These are phyloP conservation scores for Combretum micranthum DNA, from an alignment of 345 rosid species.

Conservation along the genomic window DNA sequence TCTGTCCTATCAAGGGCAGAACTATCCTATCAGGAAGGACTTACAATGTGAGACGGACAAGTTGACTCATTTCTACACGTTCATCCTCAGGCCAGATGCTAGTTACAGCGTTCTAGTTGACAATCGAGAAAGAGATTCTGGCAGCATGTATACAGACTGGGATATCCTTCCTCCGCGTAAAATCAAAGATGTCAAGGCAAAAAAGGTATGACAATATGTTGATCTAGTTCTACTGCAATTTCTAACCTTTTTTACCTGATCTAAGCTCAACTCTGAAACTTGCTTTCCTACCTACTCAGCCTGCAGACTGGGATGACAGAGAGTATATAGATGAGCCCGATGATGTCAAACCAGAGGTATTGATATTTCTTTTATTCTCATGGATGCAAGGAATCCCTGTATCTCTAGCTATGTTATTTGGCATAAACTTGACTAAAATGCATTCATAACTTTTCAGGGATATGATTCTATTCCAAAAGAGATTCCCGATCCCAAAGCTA, in stretches of 20 bases:
- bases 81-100: conserved; percentile 45
- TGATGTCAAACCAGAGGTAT: conserved; percentile 44
- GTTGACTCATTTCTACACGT: conserved; percentile 44
- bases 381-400: not conserved
- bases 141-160: conserved; percentile 52
- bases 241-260: too few species aligned
- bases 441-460: conserved; percentile 12
- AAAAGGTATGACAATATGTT: conserved; percentile 18
- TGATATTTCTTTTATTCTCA: not conserved
- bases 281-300: conserved; percentile 12
- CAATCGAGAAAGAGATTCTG: conserved; percentile 42
- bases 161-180: conserved; percentile 44
- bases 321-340: conserved; percentile 45
- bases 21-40: conserved; percentile 39
- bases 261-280: too few species aligned
- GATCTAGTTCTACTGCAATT: too few species aligned
- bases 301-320: conserved; percentile 50
- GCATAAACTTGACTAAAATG: not conserved
- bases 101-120: conserved; percentile 33
- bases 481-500: conserved; percentile 29
- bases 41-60: conserved; percentile 46
- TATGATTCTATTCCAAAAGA: conserved; percentile 47
- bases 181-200: conserved; percentile 33
- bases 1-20: conserved; percentile 46
- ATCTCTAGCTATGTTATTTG: not conserved